Base-by-base conservation (phyloP, 2,329 filamentous ascomycete genomes). In the Ophiostoma pallidulum region DNA sequence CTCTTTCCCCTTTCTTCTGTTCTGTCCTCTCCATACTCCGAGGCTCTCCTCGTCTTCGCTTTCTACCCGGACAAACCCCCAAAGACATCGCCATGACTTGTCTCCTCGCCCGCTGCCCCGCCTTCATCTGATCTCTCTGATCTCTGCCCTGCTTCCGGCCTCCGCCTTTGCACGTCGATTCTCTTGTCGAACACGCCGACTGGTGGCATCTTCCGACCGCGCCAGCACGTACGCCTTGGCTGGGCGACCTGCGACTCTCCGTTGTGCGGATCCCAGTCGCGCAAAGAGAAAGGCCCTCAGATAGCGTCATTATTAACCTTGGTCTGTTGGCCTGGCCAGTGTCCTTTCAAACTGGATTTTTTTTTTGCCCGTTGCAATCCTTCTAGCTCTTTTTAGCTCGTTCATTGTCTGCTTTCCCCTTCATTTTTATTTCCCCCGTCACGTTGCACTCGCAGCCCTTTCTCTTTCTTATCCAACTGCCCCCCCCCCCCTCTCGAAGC, bases 301-400 rank as follows among this genome's bases (percentile, higher is more conserved):
- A n/a, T n/a, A n/a, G n/a, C n/a, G 22, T 44, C 16, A 44, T 44
- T 44, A 44, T 36, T 44, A 28, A 44, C 31, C 41, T 37, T 44
- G n/a, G 31, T 20, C n/a, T 18, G 24, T n/a, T n/a, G n/a, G n/a
- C n/a, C n/a, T n/a, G n/a, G n/a, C n/a, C n/a, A n/a, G n/a, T n/a
- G n/a, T n/a, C n/a, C n/a, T n/a, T n/a, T n/a, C n/a, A n/a, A n/a
- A n/a, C 14, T 24, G 18, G 29, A 24, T n/a, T 26, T n/a, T 14
- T 40, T 29, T 38, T 24, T 38, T 38, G 29, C 19, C 16, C 8
- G 16, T 32, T 8, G 28, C 20, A 35, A 8, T 36, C 16, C 13
- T 9, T 20, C 19, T 41, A 16, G 14, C 8, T 28, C 38, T 41
- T 13, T 35, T 14, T 38, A 16, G n/a, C n/a, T 14, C n/a, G 36